Conservation (phyloP, 352 stramenopile genomes). For the Globisporangium emineosum region DNA sequence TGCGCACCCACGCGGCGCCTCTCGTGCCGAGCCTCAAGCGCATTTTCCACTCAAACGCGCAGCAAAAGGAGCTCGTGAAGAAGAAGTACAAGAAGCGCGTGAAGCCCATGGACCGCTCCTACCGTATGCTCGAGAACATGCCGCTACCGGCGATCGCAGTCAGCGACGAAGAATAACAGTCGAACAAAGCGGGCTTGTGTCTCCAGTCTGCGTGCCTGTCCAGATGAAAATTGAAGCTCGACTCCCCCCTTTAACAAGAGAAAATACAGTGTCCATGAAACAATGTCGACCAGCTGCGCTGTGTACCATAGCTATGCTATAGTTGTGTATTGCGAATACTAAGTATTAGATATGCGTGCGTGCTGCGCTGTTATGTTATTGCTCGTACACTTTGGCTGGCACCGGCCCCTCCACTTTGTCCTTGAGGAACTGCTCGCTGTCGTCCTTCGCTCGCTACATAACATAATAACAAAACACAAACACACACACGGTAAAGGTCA, state of each 20-base stretch:
- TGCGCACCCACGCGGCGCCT: conserved; percentile 39
- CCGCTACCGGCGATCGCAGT: conserved; percentile 41
- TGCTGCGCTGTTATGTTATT: conserved; percentile 24
- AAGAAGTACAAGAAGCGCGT: conserved; percentile 54
- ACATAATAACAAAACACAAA: not conserved
- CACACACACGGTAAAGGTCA: not conserved
- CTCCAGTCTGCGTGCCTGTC: not conserved
- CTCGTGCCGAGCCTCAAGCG: conserved; percentile 59
- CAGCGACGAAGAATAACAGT: conserved; percentile 18
- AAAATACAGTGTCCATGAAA: not conserved
- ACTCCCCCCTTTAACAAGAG: not conserved
- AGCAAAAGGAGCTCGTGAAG: conserved; percentile 30
- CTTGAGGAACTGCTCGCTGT: conserved; percentile 78
- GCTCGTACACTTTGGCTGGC: conserved; percentile 58
- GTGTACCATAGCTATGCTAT: not conserved
- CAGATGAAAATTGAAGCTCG: not conserved
- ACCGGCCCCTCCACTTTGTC: conserved; percentile 80
- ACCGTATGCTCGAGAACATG: conserved; percentile 64
- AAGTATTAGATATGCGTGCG: not conserved
- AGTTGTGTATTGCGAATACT: not conserved
- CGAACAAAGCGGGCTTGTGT: conserved; percentile 1
- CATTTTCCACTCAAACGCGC: conserved; percentile 46
- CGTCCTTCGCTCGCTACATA: conserved; percentile 66
- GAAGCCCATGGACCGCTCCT: conserved; percentile 43
- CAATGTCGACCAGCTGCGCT: not conserved